Conservation (phyloP, 352 stramenopile genomes). For the Pythium oligandrum region DNA sequence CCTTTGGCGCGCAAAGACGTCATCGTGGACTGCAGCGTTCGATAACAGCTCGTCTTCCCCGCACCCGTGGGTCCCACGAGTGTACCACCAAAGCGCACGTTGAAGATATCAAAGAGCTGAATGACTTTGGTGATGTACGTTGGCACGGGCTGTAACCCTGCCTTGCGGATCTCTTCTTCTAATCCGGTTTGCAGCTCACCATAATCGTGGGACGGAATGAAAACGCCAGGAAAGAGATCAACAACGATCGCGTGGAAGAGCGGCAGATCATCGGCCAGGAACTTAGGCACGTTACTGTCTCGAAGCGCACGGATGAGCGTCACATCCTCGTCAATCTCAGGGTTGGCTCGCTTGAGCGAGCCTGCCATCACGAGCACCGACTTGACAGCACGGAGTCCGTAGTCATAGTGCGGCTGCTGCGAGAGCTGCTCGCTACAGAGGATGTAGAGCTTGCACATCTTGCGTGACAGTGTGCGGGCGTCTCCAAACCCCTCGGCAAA, state of each 20-base stretch:
- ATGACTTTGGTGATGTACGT: constrained; percentile 87
- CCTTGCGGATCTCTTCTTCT: constrained; percentile 28
- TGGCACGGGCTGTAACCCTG: constrained; percentile 28
- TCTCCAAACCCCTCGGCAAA: constrained; percentile 91
- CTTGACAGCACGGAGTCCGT: constrained; percentile 83
- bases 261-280: constrained; percentile 80
- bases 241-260: constrained; percentile 81
- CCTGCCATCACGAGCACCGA: constrained; percentile 83
- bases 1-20: constrained; percentile 37
- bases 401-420: constrained; percentile 90
- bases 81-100: constrained; percentile 80
- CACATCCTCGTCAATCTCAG: constrained; percentile 57
- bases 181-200: constrained; percentile 42
- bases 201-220: constrained; percentile 62
- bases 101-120: constrained; percentile 87
- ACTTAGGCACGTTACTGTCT: constrained; percentile 90
- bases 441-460: constrained; percentile 90
- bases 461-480: constrained; percentile 82
- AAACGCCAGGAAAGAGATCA: constrained; percentile 78
- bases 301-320: constrained; percentile 75
- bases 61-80: constrained; percentile 65
- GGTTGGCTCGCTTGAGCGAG: constrained; percentile 54
- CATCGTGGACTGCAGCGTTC: constrained; percentile 65
- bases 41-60: constrained; percentile 69
- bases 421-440: constrained; percentile 89